Evolutionary conservation across 495 filamentous ascomycete species (phyloP), one percentile per base, ranked within the genome.

Genomic region (Gamarada debralockiae): DNA sequence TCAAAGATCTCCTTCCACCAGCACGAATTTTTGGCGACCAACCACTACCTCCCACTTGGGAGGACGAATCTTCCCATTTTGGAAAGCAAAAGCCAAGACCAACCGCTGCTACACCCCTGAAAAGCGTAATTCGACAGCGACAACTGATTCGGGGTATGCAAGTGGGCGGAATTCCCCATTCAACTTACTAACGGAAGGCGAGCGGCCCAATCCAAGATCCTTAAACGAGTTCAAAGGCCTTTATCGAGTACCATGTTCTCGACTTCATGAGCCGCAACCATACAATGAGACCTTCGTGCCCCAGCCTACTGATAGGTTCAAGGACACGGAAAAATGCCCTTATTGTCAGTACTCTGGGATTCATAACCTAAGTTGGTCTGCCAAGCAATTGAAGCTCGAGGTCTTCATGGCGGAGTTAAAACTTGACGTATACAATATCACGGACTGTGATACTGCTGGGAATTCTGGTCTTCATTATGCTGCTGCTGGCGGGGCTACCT

Each of bases 361-460:
- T 21, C 58, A 61, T 24, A 61, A 57, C 31, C 38, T 61, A 5
- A 37, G 24, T 1, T 61, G 58, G 58, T 61, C 53, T 21, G 49
- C 53, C 2, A 21, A 45, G 27, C 43, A 57, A 33, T 24, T 57
- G 24, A 54, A 57, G 14, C 45, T 61, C n/a, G 45, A 50, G 23
- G 53, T 49, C 6, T 55, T 55, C 46, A 17, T 29, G 13, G 21
- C 34, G 1, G 45, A 55, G 27, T 34, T 55, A 12, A 34, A 42
- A 15, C 21, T 40, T 5, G 34, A 40, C 10, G 17, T 47, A 3
- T 46, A 47, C 18, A 15, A 48, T 40, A 13, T 47, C 37, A 15
- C 29, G 4, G 51, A 18, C 8, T 18, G 46, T 14, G 51, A 53
- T 40, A 27, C 41, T 15, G 41, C 33, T 14, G 51, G 51, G 5